phyloP scores from a whole-genome alignment of 148 eudicot species.

The Fagopyrum esculentum region DNA sequence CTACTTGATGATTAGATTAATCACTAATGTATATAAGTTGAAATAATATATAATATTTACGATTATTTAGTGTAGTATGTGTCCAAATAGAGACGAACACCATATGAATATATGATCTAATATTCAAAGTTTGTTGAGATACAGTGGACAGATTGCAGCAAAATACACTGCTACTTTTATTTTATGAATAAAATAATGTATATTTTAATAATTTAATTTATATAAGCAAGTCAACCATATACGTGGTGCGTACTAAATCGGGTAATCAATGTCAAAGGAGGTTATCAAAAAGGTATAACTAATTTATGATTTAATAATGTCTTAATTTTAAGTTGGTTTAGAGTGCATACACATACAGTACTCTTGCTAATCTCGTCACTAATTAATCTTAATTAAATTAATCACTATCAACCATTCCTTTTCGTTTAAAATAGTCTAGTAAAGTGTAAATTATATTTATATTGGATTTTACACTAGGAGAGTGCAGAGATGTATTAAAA shows the following conservation, averaged over 20 bases:
- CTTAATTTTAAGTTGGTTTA: neutral
- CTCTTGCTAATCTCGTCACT: too few relatives aligned
- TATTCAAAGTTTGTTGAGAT: neutral
- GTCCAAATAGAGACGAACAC: neutral
- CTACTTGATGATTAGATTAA: neutral
- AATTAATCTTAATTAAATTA: too few relatives aligned
- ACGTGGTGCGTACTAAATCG: constrained; percentile 6
- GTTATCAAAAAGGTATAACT: neutral
- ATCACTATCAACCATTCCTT: too few relatives aligned
- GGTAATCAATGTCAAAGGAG: neutral
- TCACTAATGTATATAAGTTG: neutral
- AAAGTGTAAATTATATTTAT: too few relatives aligned
- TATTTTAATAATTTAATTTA: too few relatives aligned
- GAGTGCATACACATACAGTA: neutral
- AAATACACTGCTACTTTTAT: neutral
- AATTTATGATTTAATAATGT: neutral
- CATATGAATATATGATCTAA: neutral
- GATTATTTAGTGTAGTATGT: neutral
- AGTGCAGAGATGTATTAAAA: too few relatives aligned
- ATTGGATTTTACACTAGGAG: too few relatives aligned
- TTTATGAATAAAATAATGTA: too few relatives aligned
- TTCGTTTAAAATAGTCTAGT: too few relatives aligned
- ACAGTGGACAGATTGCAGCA: constrained; percentile 9
- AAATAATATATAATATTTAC: neutral
- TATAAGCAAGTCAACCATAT: constrained; percentile 7